Evolutionary conservation across 768 basidiomycete genomes (phyloP).

Genomic region (Phaeotremella skinneri): DNA sequence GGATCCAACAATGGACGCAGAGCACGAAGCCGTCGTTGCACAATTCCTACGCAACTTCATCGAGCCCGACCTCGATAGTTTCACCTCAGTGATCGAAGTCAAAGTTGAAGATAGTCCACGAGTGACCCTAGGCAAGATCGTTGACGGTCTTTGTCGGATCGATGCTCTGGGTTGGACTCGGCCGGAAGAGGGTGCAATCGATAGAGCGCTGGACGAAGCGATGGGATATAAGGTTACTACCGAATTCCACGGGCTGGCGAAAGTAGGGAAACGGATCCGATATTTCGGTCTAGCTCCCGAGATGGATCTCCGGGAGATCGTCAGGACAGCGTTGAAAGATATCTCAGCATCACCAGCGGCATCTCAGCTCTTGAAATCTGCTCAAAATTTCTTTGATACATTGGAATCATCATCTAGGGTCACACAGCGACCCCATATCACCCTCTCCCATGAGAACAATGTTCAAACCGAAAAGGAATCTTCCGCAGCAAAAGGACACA

Average conservation of each 20-base stretch:
- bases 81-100: constrained; percentile 59
- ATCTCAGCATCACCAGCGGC: not conserved
- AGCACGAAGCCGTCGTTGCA: constrained; percentile 79
- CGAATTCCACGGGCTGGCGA: constrained; percentile 37
- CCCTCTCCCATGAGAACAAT: constrained; percentile 71
- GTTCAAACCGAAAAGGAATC: constrained; percentile 41
- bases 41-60: constrained; percentile 62
- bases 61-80: constrained; percentile 58
- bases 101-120: constrained; percentile 56
- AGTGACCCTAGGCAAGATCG: constrained; percentile 64
- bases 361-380: constrained; percentile 47
- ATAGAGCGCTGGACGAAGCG: constrained; percentile 57
- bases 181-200: constrained; percentile 62
- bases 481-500: constrained; percentile 6
- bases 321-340: constrained; percentile 55
- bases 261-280: constrained; percentile 40
- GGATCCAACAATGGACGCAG: constrained; percentile 54
- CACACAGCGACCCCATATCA: constrained; percentile 71
- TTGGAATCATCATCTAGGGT: constrained; percentile 59
- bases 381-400: constrained; percentile 57
- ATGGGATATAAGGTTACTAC: constrained; percentile 54
- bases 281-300: constrained; percentile 81
- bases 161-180: constrained; percentile 58
- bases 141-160: constrained; percentile 58
- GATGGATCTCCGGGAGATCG: constrained; percentile 59